Evolutionary conservation across 2,329 filamentous ascomycete species (phyloP).

Genomic region (Fusarium solani-melongenae): DNA sequence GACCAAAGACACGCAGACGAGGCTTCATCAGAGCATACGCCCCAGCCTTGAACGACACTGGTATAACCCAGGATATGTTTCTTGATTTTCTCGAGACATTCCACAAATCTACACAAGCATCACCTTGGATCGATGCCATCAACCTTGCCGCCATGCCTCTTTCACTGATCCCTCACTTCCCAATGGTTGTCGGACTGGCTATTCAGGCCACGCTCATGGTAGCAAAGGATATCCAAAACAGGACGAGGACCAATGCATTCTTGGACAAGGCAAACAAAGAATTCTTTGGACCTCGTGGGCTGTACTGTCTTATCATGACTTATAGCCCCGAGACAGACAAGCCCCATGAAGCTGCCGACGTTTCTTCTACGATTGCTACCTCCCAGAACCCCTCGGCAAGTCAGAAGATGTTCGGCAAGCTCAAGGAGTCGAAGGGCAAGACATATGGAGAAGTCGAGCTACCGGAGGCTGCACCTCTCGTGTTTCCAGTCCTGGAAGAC

Average conservation of each 20-base stretch:
- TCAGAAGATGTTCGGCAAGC: background rate
- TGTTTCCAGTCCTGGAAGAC: slow-evolving; percentile 9
- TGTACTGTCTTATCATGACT: slow-evolving; percentile 29
- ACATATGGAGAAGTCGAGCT: slow-evolving; percentile 9
- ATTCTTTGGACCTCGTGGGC: slow-evolving; percentile 25
- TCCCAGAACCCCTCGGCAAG: background rate
- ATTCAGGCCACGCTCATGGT: slow-evolving; percentile 12
- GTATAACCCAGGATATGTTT: slow-evolving; percentile 28
- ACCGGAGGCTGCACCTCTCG: slow-evolving; percentile 4
- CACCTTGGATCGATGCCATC: slow-evolving; percentile 23
- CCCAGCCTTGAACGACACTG: slow-evolving; percentile 10
- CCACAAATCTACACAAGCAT: slow-evolving; percentile 22
- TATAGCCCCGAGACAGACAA: slow-evolving; percentile 8
- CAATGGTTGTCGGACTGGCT: slow-evolving; percentile 26
- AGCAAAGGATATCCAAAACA: slow-evolving; percentile 13
- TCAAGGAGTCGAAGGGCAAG: slow-evolving; percentile 1
- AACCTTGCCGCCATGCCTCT: slow-evolving; percentile 16
- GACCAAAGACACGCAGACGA: slow-evolving; percentile 22
- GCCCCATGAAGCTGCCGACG: background rate
- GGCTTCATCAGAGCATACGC: slow-evolving; percentile 29
- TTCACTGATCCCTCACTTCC: slow-evolving; percentile 12
- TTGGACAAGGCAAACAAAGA: slow-evolving; percentile 25
- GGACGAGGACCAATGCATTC: slow-evolving; percentile 24
- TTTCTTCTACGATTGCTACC: slow-evolving; percentile 2
- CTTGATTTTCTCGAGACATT: slow-evolving; percentile 25